Evolutionary conservation across 2,329 filamentous ascomycete species (phyloP).

Genomic region (Botryotinia convoluta): DNA sequence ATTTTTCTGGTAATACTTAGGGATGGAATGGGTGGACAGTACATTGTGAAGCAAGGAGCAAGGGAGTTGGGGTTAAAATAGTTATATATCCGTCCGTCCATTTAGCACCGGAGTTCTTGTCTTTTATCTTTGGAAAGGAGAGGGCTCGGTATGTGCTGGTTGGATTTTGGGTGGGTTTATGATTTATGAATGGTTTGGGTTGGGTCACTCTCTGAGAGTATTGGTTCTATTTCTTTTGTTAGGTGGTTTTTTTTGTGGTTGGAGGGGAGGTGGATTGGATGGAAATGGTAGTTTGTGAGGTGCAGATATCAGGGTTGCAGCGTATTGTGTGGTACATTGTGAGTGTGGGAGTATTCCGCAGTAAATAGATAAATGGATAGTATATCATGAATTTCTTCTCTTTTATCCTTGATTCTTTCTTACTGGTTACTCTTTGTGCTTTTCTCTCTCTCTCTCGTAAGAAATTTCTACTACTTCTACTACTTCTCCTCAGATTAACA

Average conservation of each 20-base stretch:
- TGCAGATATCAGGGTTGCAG: background rate
- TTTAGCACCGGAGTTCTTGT: conserved; percentile 6
- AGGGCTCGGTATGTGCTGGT: conserved; percentile 2
- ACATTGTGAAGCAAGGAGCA: background rate
- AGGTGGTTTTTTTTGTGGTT: background rate
- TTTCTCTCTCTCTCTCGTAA: background rate
- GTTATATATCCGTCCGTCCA: conserved; percentile 11
- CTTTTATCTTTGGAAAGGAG: conserved; percentile 2
- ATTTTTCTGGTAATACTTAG: conserved; percentile 5
- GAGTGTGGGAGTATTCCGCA: background rate
- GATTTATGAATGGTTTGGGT: background rate
- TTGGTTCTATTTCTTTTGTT: background rate
- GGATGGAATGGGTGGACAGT: background rate
- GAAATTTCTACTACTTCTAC: too few species aligned
- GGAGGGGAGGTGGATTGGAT: background rate
- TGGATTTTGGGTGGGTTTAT: background rate
- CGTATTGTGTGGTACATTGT: background rate
- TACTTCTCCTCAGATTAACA: too few species aligned
- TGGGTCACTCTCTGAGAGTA: background rate
- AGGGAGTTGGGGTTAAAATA: conserved; percentile 3
- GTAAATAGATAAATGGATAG: background rate
- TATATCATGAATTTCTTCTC: background rate
- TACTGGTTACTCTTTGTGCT: background rate
- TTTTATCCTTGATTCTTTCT: background rate
- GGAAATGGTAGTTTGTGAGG: background rate